These are phyloP conservation scores for Neonectria sp. DNA, from an alignment of 2,329 filamentous ascomycete species.

Conservation along the genomic window DNA sequence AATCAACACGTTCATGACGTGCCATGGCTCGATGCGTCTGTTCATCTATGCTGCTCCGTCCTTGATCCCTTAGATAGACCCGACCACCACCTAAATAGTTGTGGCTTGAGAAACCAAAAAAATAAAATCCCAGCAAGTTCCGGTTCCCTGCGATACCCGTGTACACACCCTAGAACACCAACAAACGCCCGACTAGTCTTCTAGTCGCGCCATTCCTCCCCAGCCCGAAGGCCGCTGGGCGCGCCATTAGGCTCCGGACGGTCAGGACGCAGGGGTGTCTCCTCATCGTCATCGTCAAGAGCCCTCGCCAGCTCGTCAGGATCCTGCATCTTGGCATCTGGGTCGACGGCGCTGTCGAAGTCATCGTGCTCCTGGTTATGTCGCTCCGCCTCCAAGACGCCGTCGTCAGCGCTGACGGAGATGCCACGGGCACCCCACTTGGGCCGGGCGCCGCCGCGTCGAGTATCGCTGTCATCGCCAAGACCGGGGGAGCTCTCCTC, in stretches of 20 bases:
- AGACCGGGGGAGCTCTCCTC: conserved; percentile 72
- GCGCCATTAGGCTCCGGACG: conserved; percentile 46
- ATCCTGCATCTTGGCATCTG: conserved; percentile 77
- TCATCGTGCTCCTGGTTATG: conserved; percentile 63
- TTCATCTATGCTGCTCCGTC: conserved; percentile 29
- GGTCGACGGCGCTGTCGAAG: conserved; percentile 65
- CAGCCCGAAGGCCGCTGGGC: conserved; percentile 60
- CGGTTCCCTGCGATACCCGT: conserved; percentile 19
- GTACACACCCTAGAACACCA: conserved; percentile 17
- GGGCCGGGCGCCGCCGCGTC: conserved; percentile 56
- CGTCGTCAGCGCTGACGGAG: conserved; percentile 77
- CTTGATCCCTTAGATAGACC: conserved; percentile 12
- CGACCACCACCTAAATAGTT: conserved; percentile 8
- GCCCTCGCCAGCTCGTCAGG: conserved; percentile 75
- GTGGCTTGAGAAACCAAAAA: conserved; percentile 29
- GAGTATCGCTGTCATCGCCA: conserved; percentile 51
- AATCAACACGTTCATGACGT: conserved; percentile 8
- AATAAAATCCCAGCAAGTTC: conserved; percentile 19
- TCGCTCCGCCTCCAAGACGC: conserved; percentile 66
- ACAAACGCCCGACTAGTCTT: conserved; percentile 9
- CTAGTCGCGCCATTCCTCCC: conserved; percentile 64
- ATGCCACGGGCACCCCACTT: conserved; percentile 77
- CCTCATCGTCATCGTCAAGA: conserved; percentile 69
- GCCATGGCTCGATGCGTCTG: conserved; percentile 4
- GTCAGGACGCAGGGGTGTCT: conserved; percentile 51